Evolutionary conservation across 2,329 filamentous ascomycete species (phyloP).

Genomic region (Lasiodiplodia sp.): DNA sequence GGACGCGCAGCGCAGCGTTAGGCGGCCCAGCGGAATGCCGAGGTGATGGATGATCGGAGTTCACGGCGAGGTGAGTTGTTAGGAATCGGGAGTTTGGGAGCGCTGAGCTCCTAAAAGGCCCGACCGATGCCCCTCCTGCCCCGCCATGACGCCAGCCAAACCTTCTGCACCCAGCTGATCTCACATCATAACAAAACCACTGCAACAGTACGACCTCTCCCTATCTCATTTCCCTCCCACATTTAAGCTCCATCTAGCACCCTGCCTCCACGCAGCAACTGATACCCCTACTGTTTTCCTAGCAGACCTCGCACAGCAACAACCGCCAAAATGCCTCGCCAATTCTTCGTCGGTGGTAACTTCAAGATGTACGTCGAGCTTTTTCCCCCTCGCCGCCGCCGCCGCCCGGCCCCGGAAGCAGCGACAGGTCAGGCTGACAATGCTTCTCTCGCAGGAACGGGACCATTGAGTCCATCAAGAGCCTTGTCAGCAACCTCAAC

Average conservation of each 20-base stretch:
- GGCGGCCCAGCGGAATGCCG: not conserved
- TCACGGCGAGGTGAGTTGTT: conserved; percentile 16
- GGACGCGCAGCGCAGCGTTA: not conserved
- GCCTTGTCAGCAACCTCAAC: conserved; percentile 91
- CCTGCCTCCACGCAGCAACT: not conserved
- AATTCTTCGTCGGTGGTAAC: conserved; percentile 98
- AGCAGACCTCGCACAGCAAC: not conserved
- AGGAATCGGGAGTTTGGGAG: not conserved
- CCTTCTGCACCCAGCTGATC: conserved; percentile 23
- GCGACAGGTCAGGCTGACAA: conserved; percentile 30
- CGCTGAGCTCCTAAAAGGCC: conserved; percentile 11
- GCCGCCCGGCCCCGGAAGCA: conserved; percentile 31
- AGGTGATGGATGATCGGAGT: not conserved
- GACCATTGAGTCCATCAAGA: conserved; percentile 84
- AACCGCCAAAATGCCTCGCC: conserved; percentile 79
- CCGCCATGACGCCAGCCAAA: conserved; percentile 28
- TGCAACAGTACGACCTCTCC: not conserved
- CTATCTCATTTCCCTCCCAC: conserved; percentile 14
- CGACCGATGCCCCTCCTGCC: conserved; percentile 29
- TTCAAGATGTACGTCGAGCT: conserved; percentile 88
- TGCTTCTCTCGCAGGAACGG: conserved; percentile 75
- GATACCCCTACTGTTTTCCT: conserved; percentile 9
- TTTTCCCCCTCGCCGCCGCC: conserved; percentile 23
- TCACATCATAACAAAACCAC: conserved; percentile 30
- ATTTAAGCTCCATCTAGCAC: conserved; percentile 7